Evolutionary conservation across 176 grass and related monocot genomes (phyloP), one percentile per base, ranked within the genome.

Genomic region (Pharus latifolius): DNA sequence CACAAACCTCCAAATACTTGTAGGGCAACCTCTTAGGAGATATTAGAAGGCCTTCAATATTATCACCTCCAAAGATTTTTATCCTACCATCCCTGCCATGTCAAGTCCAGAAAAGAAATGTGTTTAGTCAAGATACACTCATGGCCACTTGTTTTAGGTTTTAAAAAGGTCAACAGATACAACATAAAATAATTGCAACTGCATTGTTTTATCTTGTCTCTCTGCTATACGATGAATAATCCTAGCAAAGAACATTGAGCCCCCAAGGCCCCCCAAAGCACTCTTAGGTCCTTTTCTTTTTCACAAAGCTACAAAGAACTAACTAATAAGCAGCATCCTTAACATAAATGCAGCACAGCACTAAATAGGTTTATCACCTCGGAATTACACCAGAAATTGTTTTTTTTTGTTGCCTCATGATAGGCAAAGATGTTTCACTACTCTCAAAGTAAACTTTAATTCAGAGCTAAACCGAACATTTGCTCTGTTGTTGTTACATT

Each of bases 61-160:
- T 90, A 67, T 97, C 89, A 15, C 89, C 94, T 56, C 94, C 94
- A 63, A 92, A 82, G 44, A 97, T 66, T 66, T 97, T 92, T 75
- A 97, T 92, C 83, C 89, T 87, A 49, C 94, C 94, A 75, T 97
- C 94, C 83, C 94, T 97, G 74, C 63, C 78, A 28, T 25, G 70
- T 7, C 41, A 35, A 23, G 57, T 14, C n/a, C 10, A 29, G 52
- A 15, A 49, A 69, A 37, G 52, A 16, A 10, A 16, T 27, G 30
- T 18, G 3, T n/a, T 15, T 50, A 47, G 16, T 28, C 10, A 17
- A 17, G 30, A 10, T 48, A 2, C 13, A 20, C 29, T 4, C 10
- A 47, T 30, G 16, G 50, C 50, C n/a, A 22, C 8, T n/a, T n/a
- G n/a, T n/a, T n/a, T n/a, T n/a, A 55, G 17, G 23, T 55, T n/a